Conservation (phyloP, 257 asterid genomes). For the Penstemon barbatus region DNA sequence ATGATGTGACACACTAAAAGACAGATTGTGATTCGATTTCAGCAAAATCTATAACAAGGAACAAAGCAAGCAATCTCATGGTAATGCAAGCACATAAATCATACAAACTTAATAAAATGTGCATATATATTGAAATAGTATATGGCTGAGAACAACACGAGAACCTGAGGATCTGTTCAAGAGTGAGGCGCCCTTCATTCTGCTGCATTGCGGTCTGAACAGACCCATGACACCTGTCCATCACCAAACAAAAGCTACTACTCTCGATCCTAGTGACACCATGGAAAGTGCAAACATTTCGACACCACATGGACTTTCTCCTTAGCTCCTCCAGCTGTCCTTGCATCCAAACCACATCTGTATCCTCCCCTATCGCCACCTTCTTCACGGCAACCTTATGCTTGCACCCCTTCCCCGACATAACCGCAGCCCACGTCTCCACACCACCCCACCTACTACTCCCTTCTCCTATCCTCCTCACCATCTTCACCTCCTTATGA, state of each 20-base stretch:
- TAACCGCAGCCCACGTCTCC: conserved; percentile 74
- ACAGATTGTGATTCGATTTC: conserved; percentile 21
- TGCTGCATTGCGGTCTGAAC: conserved; percentile 81
- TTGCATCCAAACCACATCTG: conserved; percentile 84
- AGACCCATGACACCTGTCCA: conserved; percentile 93
- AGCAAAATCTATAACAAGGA: conserved; percentile 5
- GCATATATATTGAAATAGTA: conserved; percentile 16
- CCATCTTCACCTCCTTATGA: conserved; percentile 70
- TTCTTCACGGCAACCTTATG: conserved; percentile 87
- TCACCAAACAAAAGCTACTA: conserved; percentile 69
- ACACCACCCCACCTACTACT: conserved; percentile 51
- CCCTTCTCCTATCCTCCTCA: conserved; percentile 68
- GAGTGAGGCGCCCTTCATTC: conserved; percentile 91
- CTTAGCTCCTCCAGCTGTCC: conserved; percentile 84
- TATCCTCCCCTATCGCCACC: conserved; percentile 60
- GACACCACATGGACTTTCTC: conserved; percentile 91
- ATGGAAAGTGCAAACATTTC: conserved; percentile 91
- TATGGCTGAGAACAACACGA: not conserved
- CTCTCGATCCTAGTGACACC: conserved; percentile 67
- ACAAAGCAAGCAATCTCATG: conserved; percentile 3
- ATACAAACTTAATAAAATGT: not conserved
- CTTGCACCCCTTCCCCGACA: conserved; percentile 59
- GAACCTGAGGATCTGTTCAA: conserved; percentile 95
- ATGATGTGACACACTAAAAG: conserved; percentile 15
- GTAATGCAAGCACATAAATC: not conserved